Conservation (phyloP, 2,329 filamentous ascomycete species). For the Didymella pinodella region DNA sequence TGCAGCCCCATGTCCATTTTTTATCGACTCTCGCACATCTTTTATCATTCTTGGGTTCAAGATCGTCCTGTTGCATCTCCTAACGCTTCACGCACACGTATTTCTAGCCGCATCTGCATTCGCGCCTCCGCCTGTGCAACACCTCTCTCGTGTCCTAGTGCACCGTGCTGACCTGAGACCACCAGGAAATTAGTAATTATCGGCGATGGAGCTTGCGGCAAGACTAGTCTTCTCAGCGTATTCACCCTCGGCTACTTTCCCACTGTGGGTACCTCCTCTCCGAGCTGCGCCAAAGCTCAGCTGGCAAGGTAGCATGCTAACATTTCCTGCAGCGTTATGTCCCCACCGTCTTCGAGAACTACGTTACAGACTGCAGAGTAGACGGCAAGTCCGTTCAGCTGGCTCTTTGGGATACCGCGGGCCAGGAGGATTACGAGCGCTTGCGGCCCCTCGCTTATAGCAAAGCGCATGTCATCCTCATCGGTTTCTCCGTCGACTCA, state of each 20-base stretch:
- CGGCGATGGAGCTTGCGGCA: constrained; percentile 95
- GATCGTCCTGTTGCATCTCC: constrained; percentile 17
- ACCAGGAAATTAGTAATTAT: constrained; percentile 94
- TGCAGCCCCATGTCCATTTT: constrained; percentile 45
- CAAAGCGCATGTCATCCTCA: constrained; percentile 95
- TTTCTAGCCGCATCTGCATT: constrained; percentile 22
- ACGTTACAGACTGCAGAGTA: constrained; percentile 97
- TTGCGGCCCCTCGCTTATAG: constrained; percentile 93
- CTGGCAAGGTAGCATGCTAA: constrained; percentile 36
- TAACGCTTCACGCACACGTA: constrained; percentile 18
- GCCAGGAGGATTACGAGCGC: constrained; percentile 98
- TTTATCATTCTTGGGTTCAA: constrained; percentile 27
- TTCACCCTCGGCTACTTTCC: constrained; percentile 98
- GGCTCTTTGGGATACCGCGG: constrained; percentile 98
- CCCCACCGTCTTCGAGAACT: constrained; percentile 98
- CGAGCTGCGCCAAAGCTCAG: constrained; percentile 25
- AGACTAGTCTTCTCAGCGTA: constrained; percentile 95
- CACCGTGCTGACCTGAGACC: constrained; percentile 37
- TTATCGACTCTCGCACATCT: constrained; percentile 42
- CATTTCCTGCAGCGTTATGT: constrained; percentile 46
- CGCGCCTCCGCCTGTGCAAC: constrained; percentile 19
- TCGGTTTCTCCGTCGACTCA: constrained; percentile 94
- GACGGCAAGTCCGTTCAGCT: constrained; percentile 99
- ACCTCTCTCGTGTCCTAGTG: constrained; percentile 9
- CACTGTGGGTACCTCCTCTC: constrained; percentile 70